Percentiles rank a stretch among this genome's conserved stretches.
phyloP scores from a whole-genome alignment of 768 basidiomycete species.

The Flagelloscypha sp. region DNA sequence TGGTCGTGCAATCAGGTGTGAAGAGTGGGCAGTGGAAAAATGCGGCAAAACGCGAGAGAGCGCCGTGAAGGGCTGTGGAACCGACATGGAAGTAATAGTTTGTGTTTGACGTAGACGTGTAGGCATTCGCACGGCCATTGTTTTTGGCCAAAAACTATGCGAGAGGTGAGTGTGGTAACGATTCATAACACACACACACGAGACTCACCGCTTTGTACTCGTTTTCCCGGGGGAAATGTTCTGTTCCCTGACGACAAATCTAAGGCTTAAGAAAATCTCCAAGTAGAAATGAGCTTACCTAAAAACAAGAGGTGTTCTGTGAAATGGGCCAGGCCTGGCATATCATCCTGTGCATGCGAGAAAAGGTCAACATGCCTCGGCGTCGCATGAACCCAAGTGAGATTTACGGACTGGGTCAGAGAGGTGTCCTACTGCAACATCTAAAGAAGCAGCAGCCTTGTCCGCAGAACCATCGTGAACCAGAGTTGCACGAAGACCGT shows the following conservation, averaged over 20 bases:
- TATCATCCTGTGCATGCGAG: constrained; percentile 64
- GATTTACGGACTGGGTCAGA: constrained; percentile 50
- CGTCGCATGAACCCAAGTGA: too few species aligned
- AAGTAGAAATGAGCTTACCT: constrained; percentile 40
- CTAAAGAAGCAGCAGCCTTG: constrained; percentile 62
- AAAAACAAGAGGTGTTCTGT: constrained; percentile 96
- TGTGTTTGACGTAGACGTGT: constrained; percentile 85
- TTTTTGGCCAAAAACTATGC: constrained; percentile 67
- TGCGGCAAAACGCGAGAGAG: constrained; percentile 67
- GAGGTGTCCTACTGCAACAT: constrained; percentile 65
- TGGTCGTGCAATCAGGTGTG: constrained; percentile 69
- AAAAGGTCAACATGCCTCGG: too few species aligned
- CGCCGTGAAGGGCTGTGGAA: constrained; percentile 53
- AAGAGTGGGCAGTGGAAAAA: constrained; percentile 97
- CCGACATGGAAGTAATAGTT: constrained; percentile 78
- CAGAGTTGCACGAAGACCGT: constrained; percentile 55
- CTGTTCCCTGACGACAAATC: constrained; percentile 51
- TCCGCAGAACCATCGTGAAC: constrained; percentile 57
- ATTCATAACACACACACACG: neutral
- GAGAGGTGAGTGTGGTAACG: constrained; percentile 5
- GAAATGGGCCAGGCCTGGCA: constrained; percentile 90
- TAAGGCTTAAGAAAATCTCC: neutral
- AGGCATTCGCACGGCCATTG: constrained; percentile 86
- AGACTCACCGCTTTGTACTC: constrained; percentile 76
- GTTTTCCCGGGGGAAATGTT: constrained; percentile 83